Evolutionary conservation across 305 asterid species (phyloP).

Genomic region (Andrographis paniculata): DNA sequence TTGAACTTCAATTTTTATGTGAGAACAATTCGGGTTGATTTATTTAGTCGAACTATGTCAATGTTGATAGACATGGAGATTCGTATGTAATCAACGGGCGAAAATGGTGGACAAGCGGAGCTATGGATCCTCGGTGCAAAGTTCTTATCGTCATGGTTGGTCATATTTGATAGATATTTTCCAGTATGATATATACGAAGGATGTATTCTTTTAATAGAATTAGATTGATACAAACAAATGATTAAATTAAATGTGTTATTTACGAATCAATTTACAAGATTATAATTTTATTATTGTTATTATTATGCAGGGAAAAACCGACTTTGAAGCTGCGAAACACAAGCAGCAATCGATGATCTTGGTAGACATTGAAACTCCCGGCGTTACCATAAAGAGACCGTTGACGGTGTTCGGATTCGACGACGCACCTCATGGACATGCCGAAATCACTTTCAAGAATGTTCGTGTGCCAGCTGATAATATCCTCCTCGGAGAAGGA

Average conservation of each 20-base stretch:
- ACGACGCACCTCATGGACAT: constrained; percentile 97
- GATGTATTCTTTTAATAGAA: too few relatives aligned
- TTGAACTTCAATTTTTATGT: too few relatives aligned
- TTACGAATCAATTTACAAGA: too few relatives aligned
- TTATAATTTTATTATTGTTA: too few relatives aligned
- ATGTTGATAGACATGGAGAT: constrained; percentile 55
- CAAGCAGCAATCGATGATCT: constrained; percentile 88
- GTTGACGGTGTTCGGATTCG: constrained; percentile 86
- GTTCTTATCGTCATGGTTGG: constrained; percentile 89
- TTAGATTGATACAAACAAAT: too few relatives aligned
- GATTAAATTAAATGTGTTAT: too few relatives aligned
- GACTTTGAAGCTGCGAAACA: constrained; percentile 71
- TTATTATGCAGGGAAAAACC: constrained; percentile 89
- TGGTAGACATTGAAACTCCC: constrained; percentile 73
- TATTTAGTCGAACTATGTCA: too few relatives aligned
- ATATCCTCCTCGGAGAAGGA: constrained; percentile 87
- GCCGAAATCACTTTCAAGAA: constrained; percentile 78
- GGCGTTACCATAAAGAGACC: constrained; percentile 74
- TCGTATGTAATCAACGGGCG: constrained; percentile 79
- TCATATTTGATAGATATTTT: constrained; percentile 19
- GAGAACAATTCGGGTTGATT: too few relatives aligned
- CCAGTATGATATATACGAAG: too few relatives aligned
- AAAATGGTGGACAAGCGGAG: constrained; percentile 99
- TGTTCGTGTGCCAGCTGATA: constrained; percentile 57
- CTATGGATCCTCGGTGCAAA: constrained; percentile 98